Conservation (phyloP, 164 flowering plant species). For the Vitis amurensis region DNA sequence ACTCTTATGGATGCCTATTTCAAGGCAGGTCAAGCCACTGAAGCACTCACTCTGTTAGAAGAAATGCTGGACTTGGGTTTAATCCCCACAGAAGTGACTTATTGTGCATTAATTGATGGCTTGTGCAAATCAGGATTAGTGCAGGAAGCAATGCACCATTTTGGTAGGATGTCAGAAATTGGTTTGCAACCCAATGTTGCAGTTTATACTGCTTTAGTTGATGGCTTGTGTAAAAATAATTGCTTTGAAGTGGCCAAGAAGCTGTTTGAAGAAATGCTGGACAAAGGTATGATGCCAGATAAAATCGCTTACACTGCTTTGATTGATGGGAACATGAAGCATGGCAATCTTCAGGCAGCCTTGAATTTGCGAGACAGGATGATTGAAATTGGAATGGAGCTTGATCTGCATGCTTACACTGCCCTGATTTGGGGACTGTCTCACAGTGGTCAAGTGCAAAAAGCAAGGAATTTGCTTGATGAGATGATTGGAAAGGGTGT, state of each 20-base stretch:
- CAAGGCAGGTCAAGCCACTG: slow-evolving; percentile 55
- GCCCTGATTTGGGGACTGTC: slow-evolving; percentile 67
- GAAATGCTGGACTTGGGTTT: slow-evolving; percentile 59
- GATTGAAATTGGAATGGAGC: slow-evolving; percentile 56
- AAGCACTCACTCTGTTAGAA: slow-evolving; percentile 54
- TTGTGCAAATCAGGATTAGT: slow-evolving; percentile 65
- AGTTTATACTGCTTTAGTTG: slow-evolving; percentile 70
- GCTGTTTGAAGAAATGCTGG: slow-evolving; percentile 62
- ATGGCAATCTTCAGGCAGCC: slow-evolving; percentile 63
- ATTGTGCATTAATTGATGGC: slow-evolving; percentile 70
- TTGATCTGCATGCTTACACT: slow-evolving; percentile 71
- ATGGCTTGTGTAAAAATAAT: slow-evolving; percentile 65
- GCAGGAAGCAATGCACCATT: slow-evolving; percentile 59
- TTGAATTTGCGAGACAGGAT: slow-evolving; percentile 50
- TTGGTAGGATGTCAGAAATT: slow-evolving; percentile 39
- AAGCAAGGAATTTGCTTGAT: slow-evolving; percentile 51
- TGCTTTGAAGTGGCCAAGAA: slow-evolving; percentile 52
- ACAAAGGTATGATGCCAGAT: slow-evolving; percentile 58
- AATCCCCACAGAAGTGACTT: slow-evolving; percentile 62
- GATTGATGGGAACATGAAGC: slow-evolving; percentile 72
- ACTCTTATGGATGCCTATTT: slow-evolving; percentile 69
- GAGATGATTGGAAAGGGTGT: slow-evolving; percentile 77
- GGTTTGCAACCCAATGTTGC: slow-evolving; percentile 61
- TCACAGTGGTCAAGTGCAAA: slow-evolving; percentile 42
- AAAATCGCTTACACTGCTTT: slow-evolving; percentile 62